Base-by-base conservation (phyloP, 352 stramenopile genomes). In the Phytophthora pluvialis region DNA sequence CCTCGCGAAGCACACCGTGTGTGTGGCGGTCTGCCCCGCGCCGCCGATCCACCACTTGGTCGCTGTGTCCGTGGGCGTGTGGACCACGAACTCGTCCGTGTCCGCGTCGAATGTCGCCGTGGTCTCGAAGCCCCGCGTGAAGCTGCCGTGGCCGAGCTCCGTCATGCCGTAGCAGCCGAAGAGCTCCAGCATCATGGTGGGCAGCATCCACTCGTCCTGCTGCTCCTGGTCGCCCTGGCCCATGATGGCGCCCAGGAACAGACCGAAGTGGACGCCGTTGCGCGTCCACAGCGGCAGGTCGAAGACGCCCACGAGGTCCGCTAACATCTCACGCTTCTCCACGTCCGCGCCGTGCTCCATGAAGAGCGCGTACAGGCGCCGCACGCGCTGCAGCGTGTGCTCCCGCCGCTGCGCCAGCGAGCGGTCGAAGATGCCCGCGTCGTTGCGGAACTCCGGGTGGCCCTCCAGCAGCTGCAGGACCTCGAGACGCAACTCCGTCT, bases 1-100 rank as follows among this genome's bases (percentile, higher is more conserved):
- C 40, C 90, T 91, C 15, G 95, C 95, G 78, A 98, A 98, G 40
- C 97, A 90, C 68, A 98, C 95, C 12, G 95, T 96, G 73, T 98
- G 91, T 51, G 97, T 99, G 18, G 94, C 95, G 0, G 94, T 98
- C 61, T 94, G 78, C 2, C 95, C 97, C 6, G 98, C 75, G 0
- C 90, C 97, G 16, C 96, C 96, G 39, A 97, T 97, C 97, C 97
- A 99, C 84, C 97, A 99, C 74, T 99, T 99, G 42, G 82, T 92
- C 32, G 88, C 91, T 4, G 95, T 98, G 45, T 98, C 73, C 0
- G 95, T 98, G 1, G 97, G 97, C n/a, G 93, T 97, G 75, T 99
- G 77, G 45, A 99, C 94, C 11, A 98, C 80, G 64, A 97, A 99
- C 72, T 97, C 93, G 51, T 98, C 84, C 1, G 73, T 83, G 12